phyloP scores from a whole-genome alignment of 176 grass and related monocot species.

The Phoenix roebelenii region DNA sequence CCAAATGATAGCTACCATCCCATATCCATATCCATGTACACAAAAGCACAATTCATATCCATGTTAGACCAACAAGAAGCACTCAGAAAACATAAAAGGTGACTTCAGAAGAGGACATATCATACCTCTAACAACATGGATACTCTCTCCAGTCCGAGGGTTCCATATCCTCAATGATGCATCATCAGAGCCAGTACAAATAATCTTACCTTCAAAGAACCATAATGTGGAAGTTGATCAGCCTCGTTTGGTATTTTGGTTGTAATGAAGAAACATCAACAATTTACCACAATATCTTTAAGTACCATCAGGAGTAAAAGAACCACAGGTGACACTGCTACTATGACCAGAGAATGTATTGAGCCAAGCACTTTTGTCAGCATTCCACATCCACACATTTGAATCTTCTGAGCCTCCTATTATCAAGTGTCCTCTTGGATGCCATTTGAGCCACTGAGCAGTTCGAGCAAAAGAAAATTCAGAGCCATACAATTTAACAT shows the following conservation, averaged over 20 bases:
- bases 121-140: slow-evolving; percentile 70
- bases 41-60: too few species aligned
- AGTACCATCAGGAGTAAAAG: slow-evolving; percentile 79
- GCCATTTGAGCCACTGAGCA: slow-evolving; percentile 93
- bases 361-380: slow-evolving; percentile 40
- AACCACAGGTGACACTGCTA: slow-evolving; percentile 75
- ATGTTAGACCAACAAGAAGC: too few species aligned
- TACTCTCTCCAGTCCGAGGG: slow-evolving; percentile 48
- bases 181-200: slow-evolving; percentile 87
- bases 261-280: neutral
- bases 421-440: slow-evolving; percentile 69
- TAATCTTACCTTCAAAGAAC: slow-evolving; percentile 59
- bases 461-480: neutral
- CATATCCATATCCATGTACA: too few species aligned
- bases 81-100: too few species aligned
- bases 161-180: slow-evolving; percentile 89
- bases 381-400: slow-evolving; percentile 92
- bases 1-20: too few species aligned
- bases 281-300: neutral
- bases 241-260: too few species aligned
- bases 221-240: too few species aligned
- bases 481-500: neutral
- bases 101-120: neutral
- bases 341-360: slow-evolving; percentile 83
- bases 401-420: slow-evolving; percentile 83